phyloP scores from a whole-genome alignment of 2,329 filamentous ascomycete species.

The Fusarium nygamai region DNA sequence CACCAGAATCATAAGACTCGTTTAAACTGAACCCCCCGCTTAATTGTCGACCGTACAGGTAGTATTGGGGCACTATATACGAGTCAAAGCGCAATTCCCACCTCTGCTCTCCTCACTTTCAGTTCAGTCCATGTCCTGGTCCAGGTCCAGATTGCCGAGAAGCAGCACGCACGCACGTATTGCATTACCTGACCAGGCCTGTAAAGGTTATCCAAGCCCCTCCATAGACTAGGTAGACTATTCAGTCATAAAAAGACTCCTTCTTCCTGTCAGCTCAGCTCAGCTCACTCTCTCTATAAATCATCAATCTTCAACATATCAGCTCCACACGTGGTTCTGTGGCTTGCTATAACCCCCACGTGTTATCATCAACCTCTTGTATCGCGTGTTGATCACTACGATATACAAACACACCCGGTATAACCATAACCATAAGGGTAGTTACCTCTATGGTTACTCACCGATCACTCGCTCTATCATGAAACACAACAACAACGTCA shows the following conservation, averaged over 20 bases:
- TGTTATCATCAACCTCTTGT: not conserved
- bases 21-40: not conserved
- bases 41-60: not conserved
- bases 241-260: not conserved
- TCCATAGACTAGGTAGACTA: not conserved
- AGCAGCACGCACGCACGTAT: not conserved
- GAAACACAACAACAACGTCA: constrained; percentile 37
- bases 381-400: not conserved
- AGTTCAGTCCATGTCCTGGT: not conserved
- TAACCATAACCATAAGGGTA: not conserved
- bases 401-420: not conserved
- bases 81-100: constrained; percentile 23
- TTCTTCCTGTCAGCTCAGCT: not conserved
- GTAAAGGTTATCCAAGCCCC: not conserved
- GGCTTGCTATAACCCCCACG: not conserved
- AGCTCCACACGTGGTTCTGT: not conserved
- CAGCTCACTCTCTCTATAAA: not conserved
- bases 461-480: not conserved
- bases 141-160: constrained; percentile 20
- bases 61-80: not conserved
- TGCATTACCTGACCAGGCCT: not conserved
- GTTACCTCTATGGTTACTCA: not conserved
- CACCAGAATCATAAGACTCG: not conserved
- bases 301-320: not conserved
- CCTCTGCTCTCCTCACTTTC: not conserved